A percentile compares a stretch with the other conserved stretches of the same genome.
Evolutionary conservation across 441 rosid genomes (phyloP).

Genomic region (Mallotus repandus): DNA sequence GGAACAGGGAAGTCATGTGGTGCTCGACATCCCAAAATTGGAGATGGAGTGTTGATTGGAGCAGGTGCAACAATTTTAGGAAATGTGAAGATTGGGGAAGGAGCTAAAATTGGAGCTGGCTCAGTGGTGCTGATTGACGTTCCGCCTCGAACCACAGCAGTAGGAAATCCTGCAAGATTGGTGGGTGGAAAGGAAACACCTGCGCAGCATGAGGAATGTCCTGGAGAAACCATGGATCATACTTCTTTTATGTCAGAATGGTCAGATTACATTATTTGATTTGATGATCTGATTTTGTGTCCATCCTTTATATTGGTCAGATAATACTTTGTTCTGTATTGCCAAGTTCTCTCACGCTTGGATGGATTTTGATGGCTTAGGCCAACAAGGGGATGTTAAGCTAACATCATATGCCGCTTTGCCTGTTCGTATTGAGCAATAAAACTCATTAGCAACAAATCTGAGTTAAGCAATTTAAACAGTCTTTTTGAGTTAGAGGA

Average conservation of each 20-base stretch:
- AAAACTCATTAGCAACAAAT: neutral
- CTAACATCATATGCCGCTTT: too few relatives aligned
- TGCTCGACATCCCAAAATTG: constrained; percentile 89
- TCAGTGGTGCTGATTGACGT: constrained; percentile 87
- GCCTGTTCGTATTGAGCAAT: neutral
- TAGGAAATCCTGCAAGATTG: constrained; percentile 90
- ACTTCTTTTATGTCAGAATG: constrained; percentile 86
- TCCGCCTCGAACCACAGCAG: constrained; percentile 73
- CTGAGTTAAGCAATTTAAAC: neutral
- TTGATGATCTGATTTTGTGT: neutral
- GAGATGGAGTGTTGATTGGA: constrained; percentile 90
- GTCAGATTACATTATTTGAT: constrained; percentile 88
- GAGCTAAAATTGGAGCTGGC: constrained; percentile 93
- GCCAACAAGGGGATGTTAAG: neutral
- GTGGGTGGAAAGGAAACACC: constrained; percentile 87
- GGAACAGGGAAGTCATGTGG: constrained; percentile 80
- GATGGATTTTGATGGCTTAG: neutral
- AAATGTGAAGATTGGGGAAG: constrained; percentile 74
- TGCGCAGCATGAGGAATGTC: constrained; percentile 59
- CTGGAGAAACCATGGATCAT: constrained; percentile 97
- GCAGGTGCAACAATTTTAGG: constrained; percentile 93
- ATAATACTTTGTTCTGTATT: neutral
- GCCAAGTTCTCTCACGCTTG: neutral
- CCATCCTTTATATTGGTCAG: neutral
- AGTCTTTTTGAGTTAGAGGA: neutral